Evolutionary conservation across 305 asterid species (phyloP), one percentile per base, ranked within the genome.

Genomic region (Euphrasia arctica): DNA sequence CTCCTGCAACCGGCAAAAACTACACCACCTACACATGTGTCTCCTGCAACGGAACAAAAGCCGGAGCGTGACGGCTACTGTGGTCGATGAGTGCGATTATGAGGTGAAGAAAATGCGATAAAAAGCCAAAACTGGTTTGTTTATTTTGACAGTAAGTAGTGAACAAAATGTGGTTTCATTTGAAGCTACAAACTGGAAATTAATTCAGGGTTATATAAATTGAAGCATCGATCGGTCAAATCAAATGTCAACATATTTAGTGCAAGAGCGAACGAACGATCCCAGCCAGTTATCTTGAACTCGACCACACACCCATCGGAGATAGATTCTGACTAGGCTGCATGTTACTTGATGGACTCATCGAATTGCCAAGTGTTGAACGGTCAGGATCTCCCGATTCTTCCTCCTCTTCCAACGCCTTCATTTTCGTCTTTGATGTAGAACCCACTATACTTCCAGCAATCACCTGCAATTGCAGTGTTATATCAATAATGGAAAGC

Each of bases 361-460:
- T 48, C n/a, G 85, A 65, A 65, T 72, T 72, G 31, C 77, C 71
- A 66, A 73, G 70, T 22, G 72, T 60, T 58, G 68, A 5, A 5
- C 4, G 77, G 25, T 80, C 79, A 29, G 77, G 75, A 58, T 74
- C 76, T 25, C 77, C 82, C 2, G 83, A 75, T 29, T 69, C 47
- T 42, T 80, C 85, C 12, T 55, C 73, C 66, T 77, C 83, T 29
- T 74, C 85, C 43, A 54, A 62, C 18, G 56, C 74, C 76, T 75
- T 85, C 57, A 49, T 70, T 71, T 82, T 88, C 8, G 85, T 62
- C 79, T 80, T 88, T 41, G 85, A 72, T 62, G 66, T 63, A 62
- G 70, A 71, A 58, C 83, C 68, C 66, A 63, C 8, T 73, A 85
- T 80, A 80, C 84, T 85, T 73, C 94, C 96, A 18, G 78, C 86